Percentiles rank a stretch among this genome's conserved stretches.
phyloP scores from a whole-genome alignment of 202 grass and related monocot species.

The Panicum virgatum region DNA sequence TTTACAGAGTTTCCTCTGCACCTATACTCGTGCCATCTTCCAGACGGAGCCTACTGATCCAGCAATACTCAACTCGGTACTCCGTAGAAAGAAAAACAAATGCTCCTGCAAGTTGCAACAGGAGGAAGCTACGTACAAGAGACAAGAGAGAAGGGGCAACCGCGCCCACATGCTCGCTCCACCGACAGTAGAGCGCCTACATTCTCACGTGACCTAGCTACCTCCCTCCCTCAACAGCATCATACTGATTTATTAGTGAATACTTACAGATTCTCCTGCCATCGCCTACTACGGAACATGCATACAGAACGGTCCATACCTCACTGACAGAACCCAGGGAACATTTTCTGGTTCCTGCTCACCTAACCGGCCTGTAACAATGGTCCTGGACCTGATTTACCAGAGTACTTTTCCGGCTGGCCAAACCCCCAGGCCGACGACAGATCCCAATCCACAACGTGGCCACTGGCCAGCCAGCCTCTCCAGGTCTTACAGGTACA shows the following conservation, averaged over 20 bases:
- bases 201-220: background rate
- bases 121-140: background rate
- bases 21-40: conserved; percentile 6
- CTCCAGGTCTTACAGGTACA: background rate
- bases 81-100: background rate
- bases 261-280: background rate
- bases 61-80: background rate
- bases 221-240: background rate
- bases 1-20: conserved; percentile 7
- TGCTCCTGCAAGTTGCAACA: background rate
- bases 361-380: conserved; percentile 33
- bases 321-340: background rate
- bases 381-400: conserved; percentile 10
- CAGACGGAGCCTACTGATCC: background rate
- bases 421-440: background rate
- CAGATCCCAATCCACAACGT: conserved; percentile 24
- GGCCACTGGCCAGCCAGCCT: conserved; percentile 3
- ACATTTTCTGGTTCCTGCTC: conserved; percentile 1
- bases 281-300: background rate
- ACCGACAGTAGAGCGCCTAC: too few relatives aligned
- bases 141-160: background rate
- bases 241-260: background rate
- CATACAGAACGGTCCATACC: background rate
- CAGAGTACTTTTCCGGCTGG: conserved; percentile 25
- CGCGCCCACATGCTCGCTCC: background rate